A percentile compares a stretch with the other conserved stretches of the same genome.
Evolutionary conservation across 192 early-diverging fungal genomes (phyloP).

Genomic region (Radiomyces spectabilis): DNA sequence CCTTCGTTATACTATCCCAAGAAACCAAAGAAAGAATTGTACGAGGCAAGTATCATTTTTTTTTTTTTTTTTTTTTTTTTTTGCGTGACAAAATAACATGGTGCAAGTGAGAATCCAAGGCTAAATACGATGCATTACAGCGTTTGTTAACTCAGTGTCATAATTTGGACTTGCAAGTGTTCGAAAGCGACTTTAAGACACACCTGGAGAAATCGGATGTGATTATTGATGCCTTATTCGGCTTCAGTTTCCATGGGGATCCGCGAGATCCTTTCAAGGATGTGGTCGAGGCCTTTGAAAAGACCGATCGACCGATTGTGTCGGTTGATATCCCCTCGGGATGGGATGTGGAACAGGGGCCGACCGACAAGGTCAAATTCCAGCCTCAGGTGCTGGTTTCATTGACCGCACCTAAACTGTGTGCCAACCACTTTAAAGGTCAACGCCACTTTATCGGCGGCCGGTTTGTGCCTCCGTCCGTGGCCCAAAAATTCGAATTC

Average conservation of each 20-base stretch:
- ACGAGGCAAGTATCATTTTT: conserved; percentile 42
- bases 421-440: conserved; percentile 65
- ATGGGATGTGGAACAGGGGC: conserved; percentile 90
- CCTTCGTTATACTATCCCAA: conserved; percentile 81
- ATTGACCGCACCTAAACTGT: conserved; percentile 85
- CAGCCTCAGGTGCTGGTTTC: conserved; percentile 84
- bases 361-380: conserved; percentile 32
- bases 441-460: conserved; percentile 80
- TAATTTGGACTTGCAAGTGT: conserved; percentile 57
- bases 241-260: conserved; percentile 81
- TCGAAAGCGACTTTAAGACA: conserved; percentile 25
- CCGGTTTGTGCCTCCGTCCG: conserved; percentile 73
- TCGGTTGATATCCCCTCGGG: conserved; percentile 92
- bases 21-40: conserved; percentile 64
- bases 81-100: background rate
- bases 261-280: conserved; percentile 70
- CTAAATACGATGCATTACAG: conserved; percentile 17
- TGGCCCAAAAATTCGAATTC: conserved; percentile 60
- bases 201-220: conserved; percentile 47
- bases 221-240: conserved; percentile 87
- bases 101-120: background rate
- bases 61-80: too few species aligned
- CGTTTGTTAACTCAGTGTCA: conserved; percentile 65
- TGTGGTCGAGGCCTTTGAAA: conserved; percentile 44
- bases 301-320: conserved; percentile 35